A percentile compares a stretch with the other conserved stretches of the same genome.
These are phyloP conservation scores for Boletus reticulatus DNA, from an alignment of 768 basidiomycete genomes.

Conservation along the genomic window DNA sequence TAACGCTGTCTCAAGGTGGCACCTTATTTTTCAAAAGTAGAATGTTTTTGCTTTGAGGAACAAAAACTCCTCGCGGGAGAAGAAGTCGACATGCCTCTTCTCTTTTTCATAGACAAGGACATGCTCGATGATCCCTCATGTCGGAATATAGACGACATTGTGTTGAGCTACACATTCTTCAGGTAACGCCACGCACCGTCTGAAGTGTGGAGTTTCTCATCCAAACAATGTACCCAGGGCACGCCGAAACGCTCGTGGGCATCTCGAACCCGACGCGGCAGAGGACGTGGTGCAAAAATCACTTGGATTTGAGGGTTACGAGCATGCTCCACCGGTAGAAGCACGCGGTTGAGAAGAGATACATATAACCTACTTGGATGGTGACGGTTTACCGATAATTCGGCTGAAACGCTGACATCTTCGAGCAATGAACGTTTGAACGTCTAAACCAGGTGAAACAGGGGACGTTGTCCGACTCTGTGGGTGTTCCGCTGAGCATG, in stretches of 20 bases:
- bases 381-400: too few species aligned
- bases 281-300: constrained; percentile 79
- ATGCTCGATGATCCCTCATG: constrained; percentile 91
- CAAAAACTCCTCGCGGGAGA: constrained; percentile 92
- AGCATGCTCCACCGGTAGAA: constrained; percentile 40
- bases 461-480: too few species aligned
- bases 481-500: too few species aligned
- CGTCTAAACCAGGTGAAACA: too few species aligned
- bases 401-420: too few species aligned
- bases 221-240: constrained; percentile 50
- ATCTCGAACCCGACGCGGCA: constrained; percentile 86
- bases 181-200: constrained; percentile 45
- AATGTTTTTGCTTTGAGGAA: constrained; percentile 99
- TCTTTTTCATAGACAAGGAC: constrained; percentile 99
- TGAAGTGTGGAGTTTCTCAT: neutral
- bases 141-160: constrained; percentile 84
- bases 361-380: too few species aligned
- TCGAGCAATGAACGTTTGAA: too few species aligned
- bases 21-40: constrained; percentile 98
- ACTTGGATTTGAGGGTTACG: constrained; percentile 68
- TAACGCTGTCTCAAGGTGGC: constrained; percentile 61
- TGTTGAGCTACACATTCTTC: constrained; percentile 98
- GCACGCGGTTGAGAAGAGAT: constrained; percentile 1
- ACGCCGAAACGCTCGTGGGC: constrained; percentile 78
- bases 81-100: constrained; percentile 95